Evolutionary conservation across 306 rosid species (phyloP), one percentile per base, ranked within the genome.

Genomic region (Fragaria iinumae): DNA sequence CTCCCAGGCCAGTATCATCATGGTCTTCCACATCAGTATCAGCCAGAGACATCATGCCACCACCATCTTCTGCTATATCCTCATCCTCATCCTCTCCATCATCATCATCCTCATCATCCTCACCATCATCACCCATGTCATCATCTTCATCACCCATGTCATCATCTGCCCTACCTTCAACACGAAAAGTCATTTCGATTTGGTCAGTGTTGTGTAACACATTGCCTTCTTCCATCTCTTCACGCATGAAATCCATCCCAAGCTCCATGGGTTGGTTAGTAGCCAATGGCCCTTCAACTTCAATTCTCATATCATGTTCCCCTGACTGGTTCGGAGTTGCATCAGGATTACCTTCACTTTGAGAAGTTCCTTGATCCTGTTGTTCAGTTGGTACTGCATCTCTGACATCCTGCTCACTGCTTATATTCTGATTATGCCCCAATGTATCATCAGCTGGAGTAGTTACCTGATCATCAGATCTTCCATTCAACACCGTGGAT

Each of bases 81-180:
- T 95, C 99, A 18, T 92, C 99, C 59, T 92, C 99, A 71, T 96
- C 98, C 78, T 88, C 98, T 69, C 89, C 97, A 65, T 90, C 97
- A 29, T 92, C 99, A 47, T 90, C 98, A 25, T 93, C 97, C n/a
- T 95, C 98, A 41, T 92, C 99, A 73, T 95, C 98, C 68, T 92
- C 98, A 53, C 91, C 97, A 44, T 95, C 98, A 75, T 92, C 98
- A 64, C 97, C 98, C 97, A 92, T 93, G 74, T 88, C 99, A 88
- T 96, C 97, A 77, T 96, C 99, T 84, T 91, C 98, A 82, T 93
- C 99, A 72, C 89, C 98, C 97, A 96, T 92, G 75, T 89, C 97
- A 86, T 96, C 97, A 80, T 89, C 93, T 75, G 85, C 91, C 89
- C 97, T 86, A 80, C 87, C 93, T 86, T 92, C 96, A 69, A 92